Percentiles rank a stretch among this genome's conserved stretches.
These are phyloP conservation scores for Cladophialophora immunda DNA, from an alignment of 2,329 filamentous ascomycete genomes.

Conservation along the genomic window DNA sequence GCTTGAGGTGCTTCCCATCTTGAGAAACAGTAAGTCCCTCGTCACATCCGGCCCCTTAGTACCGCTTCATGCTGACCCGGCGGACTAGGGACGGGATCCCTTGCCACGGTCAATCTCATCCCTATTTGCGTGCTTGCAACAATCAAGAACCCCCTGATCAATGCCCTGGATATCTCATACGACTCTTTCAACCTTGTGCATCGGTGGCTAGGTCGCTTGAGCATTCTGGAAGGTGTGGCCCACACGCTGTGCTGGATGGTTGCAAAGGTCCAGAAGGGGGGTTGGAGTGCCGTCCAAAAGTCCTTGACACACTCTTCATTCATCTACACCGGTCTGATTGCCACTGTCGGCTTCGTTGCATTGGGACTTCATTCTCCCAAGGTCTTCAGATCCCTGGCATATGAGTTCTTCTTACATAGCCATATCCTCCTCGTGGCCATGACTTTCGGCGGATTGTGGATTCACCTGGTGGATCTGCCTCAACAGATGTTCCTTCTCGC, in stretches of 20 bases:
- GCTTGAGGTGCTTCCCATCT: constrained; percentile 47
- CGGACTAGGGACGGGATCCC: constrained; percentile 43
- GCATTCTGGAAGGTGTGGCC: constrained; percentile 72
- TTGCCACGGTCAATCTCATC: constrained; percentile 54
- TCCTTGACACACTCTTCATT: constrained; percentile 44
- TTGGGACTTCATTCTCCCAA: constrained; percentile 77
- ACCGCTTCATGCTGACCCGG: background rate
- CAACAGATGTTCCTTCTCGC: constrained; percentile 78
- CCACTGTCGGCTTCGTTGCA: constrained; percentile 66
- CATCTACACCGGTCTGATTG: constrained; percentile 52
- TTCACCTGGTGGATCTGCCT: constrained; percentile 76
- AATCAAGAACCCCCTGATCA: constrained; percentile 54
- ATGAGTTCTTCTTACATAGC: constrained; percentile 90
- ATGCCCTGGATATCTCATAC: constrained; percentile 51
- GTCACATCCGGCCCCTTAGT: background rate
- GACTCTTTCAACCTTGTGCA: constrained; percentile 69
- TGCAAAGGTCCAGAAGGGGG: constrained; percentile 64
- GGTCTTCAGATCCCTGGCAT: constrained; percentile 89
- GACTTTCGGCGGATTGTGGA: constrained; percentile 74
- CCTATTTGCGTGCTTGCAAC: constrained; percentile 53
- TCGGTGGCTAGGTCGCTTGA: constrained; percentile 78
- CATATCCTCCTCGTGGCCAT: constrained; percentile 80
- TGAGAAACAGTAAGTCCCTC: constrained; percentile 50
- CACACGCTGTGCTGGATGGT: constrained; percentile 78
- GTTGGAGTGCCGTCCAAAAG: constrained; percentile 48